Base-by-base conservation (phyloP, 371 early-diverging fungal species). In the Rhizopus stolonifer region DNA sequence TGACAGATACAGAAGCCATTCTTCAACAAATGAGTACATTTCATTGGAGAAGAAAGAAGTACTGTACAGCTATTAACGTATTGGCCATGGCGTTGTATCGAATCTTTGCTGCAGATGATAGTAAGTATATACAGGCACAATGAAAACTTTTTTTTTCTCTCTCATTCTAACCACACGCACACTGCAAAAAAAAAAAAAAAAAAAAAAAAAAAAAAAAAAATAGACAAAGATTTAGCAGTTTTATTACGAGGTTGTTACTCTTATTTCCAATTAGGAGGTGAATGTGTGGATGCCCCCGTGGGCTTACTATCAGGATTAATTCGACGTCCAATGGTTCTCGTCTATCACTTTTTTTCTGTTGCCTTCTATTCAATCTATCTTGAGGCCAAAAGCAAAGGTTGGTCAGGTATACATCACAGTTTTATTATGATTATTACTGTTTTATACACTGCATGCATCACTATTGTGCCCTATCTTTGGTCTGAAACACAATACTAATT, bases 21-120 rank as follows among this genome's bases (percentile, higher is more conserved):
- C 53, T 69, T 38, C 72, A 74, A 14, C 64, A 80, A 42, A 67
- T 91, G 79, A 77, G 68, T 46, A 31, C 61, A 25, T 77, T 85
- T 67, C 82, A 91, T 60, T 93, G 90, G 91, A 66, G 75, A 49
- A 74, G 95, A 39, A 92, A 92, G 67, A 64, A 60, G 3, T 72
- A 79, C 25, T 77, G 87, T 50, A 74, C 86, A 1, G 91, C 88
- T 0, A 85, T 96, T 53, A 96, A 96, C 53, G 87, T 94, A 23
- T 72, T 96, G 8, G 94, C 96, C 17, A 83, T 88, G 59, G 93
- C 95, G n/a, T 67, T 96, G 19, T 92, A 96, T 54, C 65, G 81
- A 9, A 70, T 96, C 29, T 95, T 95, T 73, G 83, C 93, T 1
- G 94, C 75, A 13, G 42, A 44, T 48, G 38, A 55, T 44, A 52